phyloP scores from a whole-genome alignment of 805 yeast genomes.

The Candida montana region DNA sequence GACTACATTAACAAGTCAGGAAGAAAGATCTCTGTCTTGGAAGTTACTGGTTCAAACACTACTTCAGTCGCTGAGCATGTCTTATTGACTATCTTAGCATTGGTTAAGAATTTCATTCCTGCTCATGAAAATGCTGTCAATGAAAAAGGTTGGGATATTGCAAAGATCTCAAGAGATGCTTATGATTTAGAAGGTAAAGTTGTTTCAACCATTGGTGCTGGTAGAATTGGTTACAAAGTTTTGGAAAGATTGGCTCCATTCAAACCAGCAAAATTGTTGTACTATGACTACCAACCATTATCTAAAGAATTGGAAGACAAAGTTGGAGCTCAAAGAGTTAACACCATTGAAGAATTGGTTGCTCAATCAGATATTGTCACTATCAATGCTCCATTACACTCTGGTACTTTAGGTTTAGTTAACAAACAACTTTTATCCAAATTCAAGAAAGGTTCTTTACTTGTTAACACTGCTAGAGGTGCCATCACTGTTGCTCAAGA shows the following conservation, averaged over 20 bases:
- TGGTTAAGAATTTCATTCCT: conserved; percentile 74
- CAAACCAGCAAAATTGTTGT: conserved; percentile 67
- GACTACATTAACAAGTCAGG: conserved; percentile 56
- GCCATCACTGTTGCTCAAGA: conserved; percentile 71
- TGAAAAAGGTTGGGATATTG: conserved; percentile 67
- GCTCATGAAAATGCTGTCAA: conserved; percentile 62
- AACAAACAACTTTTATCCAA: conserved; percentile 60
- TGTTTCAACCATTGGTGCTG: conserved; percentile 77
- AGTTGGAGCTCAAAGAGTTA: conserved; percentile 57
- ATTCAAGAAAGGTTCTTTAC: conserved; percentile 68
- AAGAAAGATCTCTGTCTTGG: conserved; percentile 60
- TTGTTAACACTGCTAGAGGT: conserved; percentile 79
- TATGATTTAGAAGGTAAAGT: conserved; percentile 74
- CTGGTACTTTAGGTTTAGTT: conserved; percentile 60
- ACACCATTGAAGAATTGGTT: conserved; percentile 57
- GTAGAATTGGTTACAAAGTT: conserved; percentile 75
- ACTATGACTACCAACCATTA: conserved; percentile 70
- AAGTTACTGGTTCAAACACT: conserved; percentile 81
- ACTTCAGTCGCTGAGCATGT: conserved; percentile 80
- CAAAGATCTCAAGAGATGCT: conserved; percentile 66
- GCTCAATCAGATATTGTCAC: conserved; percentile 67
- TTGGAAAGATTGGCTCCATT: conserved; percentile 67
- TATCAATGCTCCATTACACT: conserved; percentile 73
- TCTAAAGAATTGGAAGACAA: conserved; percentile 52
- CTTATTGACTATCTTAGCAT: conserved; percentile 62